Base-by-base conservation (phyloP, 2,329 filamentous ascomycete genomes). In the Seiridium unicorne region DNA sequence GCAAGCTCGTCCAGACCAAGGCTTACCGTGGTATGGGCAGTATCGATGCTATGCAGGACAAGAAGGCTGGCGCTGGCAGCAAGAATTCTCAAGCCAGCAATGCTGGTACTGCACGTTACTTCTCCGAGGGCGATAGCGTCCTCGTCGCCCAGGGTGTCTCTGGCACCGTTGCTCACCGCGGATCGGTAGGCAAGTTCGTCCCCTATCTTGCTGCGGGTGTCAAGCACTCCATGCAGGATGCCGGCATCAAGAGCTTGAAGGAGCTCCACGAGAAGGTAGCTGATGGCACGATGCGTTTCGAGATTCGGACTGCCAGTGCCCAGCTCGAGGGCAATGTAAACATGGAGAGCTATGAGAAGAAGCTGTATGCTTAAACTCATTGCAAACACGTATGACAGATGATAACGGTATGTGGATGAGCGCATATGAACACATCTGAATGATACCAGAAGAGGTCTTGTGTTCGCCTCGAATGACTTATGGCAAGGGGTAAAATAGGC, bases 261-360 rank as follows among this genome's bases (percentile, higher is more conserved):
- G 89, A 88, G 69, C 84, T 99, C 61, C 92, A 94, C 75, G 79
- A 89, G 64, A 85, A 85, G 66, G 93, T 97, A 35, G 78, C 81
- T 66, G 82, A 86, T 38, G 92, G 93, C 62, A 86, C 80, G 55
- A 88, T 97, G 59, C 88, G 95, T 71, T 99, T 99, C 74, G 95
- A 99, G 83, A 84, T 98, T 72, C 86, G 95, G 70, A 98, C 93
- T 63, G 90, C 93, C 62, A 97, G 93, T 77, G 95, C 95, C 55
- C 93, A 97, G 85, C 85, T 96, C 61, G 95, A 99, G 83, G 95
- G 95, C 65, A 95, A 94, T 74, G 93, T 99, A 63, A 96, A 98
- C 81, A 93, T 99, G 84, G 93, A 98, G 82, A 94, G 92, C 75
- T 98, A 96, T 76, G 95, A 98, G 84, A 99, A 99, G 90, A 99